These are phyloP conservation scores for Chaetomiaceae sp. DNA, from an alignment of 2,329 filamentous ascomycete species.

Conservation along the genomic window DNA sequence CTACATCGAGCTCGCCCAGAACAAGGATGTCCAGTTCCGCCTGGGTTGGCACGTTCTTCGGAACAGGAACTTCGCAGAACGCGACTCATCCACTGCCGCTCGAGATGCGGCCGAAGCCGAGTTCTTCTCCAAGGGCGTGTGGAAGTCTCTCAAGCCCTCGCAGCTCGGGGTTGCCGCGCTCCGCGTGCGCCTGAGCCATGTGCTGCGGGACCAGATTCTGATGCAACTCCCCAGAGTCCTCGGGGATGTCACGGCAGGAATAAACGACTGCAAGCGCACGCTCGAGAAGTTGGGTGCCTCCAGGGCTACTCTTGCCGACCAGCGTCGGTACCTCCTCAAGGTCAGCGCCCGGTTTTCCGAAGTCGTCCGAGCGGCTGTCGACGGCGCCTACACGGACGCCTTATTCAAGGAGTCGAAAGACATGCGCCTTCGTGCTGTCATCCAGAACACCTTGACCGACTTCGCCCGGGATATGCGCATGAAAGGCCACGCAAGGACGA, in stretches of 20 bases:
- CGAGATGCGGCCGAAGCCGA: slow-evolving; percentile 38
- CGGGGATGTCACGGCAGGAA: slow-evolving; percentile 38
- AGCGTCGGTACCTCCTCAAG: slow-evolving; percentile 31
- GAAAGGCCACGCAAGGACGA: slow-evolving; percentile 38
- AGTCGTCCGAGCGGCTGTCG: slow-evolving; percentile 27
- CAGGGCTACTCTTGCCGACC: slow-evolving; percentile 36
- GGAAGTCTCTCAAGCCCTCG: slow-evolving; percentile 33
- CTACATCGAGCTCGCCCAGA: slow-evolving; percentile 41
- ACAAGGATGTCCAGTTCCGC: slow-evolving; percentile 43
- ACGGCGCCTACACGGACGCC: slow-evolving; percentile 28
- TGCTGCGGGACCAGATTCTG: slow-evolving; percentile 46
- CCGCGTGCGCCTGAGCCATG: slow-evolving; percentile 44
- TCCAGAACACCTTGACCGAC: slow-evolving; percentile 45
- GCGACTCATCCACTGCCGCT: slow-evolving; percentile 28
- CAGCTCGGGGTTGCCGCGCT: slow-evolving; percentile 47
- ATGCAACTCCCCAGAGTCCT: slow-evolving; percentile 43
- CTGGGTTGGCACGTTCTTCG: slow-evolving; percentile 52
- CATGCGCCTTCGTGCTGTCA: slow-evolving; percentile 45
- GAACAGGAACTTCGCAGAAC: slow-evolving; percentile 38
- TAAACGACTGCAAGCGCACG: slow-evolving; percentile 31
- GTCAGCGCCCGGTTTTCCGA: slow-evolving; percentile 27
- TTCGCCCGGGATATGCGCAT: slow-evolving; percentile 44
- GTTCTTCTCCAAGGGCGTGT: slow-evolving; percentile 43
- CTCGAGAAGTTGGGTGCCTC: slow-evolving; percentile 47
- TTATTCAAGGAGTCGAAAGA: slow-evolving; percentile 28